Conservation (phyloP, 2,329 filamentous ascomycete genomes). For the Arthroderma sp. region DNA sequence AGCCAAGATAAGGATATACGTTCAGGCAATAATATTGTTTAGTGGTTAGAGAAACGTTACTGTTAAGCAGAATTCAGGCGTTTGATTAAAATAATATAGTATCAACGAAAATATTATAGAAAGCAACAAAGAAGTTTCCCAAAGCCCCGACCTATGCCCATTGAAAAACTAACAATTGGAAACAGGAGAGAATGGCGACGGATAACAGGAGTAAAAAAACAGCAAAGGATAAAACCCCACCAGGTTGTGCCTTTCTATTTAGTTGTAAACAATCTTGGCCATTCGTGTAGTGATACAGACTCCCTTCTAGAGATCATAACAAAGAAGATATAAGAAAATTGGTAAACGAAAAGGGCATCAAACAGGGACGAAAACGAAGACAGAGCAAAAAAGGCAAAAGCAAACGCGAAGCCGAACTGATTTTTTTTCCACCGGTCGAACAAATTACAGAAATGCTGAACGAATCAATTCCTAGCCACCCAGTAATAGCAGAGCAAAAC, state of each 20-base stretch:
- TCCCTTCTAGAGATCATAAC: neutral
- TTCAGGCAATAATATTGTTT: too few species aligned
- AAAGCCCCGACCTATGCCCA: neutral
- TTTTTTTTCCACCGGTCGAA: neutral
- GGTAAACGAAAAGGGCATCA: neutral
- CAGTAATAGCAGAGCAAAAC: neutral
- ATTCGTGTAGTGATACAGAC: constrained; percentile 4
- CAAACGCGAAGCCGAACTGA: neutral
- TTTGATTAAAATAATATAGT: neutral
- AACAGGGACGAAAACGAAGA: neutral
- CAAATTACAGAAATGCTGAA: constrained; percentile 4
- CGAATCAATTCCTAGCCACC: constrained; percentile 4
- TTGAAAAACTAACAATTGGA: neutral
- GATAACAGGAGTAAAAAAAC: neutral
- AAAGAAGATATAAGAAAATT: neutral
- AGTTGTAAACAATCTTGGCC: constrained; percentile 1
- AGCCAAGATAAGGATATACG: too few species aligned
- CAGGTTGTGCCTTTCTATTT: neutral
- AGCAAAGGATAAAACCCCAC: neutral
- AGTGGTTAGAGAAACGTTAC: too few species aligned
- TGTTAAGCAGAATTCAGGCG: neutral
- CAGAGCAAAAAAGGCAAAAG: neutral
- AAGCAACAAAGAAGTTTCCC: neutral
- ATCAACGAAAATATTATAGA: neutral
- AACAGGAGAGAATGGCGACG: neutral